Evolutionary conservation across 2,329 filamentous ascomycete species (phyloP).

Genomic region (Dryadomyces sulphureus): DNA sequence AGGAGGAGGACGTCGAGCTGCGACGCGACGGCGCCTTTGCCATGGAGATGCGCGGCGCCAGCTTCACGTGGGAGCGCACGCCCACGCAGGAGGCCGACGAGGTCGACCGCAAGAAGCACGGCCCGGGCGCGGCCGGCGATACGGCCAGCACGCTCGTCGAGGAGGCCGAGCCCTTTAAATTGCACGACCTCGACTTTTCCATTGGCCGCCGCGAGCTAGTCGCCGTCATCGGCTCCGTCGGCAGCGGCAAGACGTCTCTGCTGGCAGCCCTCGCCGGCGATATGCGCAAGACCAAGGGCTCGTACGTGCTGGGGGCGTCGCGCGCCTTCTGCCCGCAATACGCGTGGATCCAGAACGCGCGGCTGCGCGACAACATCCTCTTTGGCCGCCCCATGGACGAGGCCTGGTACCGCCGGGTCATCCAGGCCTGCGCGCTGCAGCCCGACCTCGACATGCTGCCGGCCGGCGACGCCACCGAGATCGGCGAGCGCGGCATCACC

Average conservation of each 20-base stretch:
- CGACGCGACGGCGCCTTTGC: conserved; percentile 48
- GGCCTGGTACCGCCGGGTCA: conserved; percentile 70
- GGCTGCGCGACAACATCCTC: conserved; percentile 74
- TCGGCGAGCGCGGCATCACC: conserved; percentile 89
- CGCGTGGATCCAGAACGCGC: conserved; percentile 92
- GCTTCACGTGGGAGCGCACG: conserved; percentile 76
- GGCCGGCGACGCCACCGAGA: conserved; percentile 75
- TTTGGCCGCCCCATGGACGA: conserved; percentile 70
- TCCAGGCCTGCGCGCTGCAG: conserved; percentile 72
- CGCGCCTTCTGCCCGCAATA: conserved; percentile 92
- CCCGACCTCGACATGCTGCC: conserved; percentile 90
- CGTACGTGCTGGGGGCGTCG: conserved; percentile 60
- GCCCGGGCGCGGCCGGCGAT: conserved; percentile 25
- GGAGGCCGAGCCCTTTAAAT: conserved; percentile 53
- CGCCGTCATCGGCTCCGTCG: conserved; percentile 79
- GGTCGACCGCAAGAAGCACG: conserved; percentile 20
- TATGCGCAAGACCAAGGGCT: conserved; percentile 70
- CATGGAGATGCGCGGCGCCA: conserved; percentile 55
- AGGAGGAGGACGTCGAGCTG: conserved; percentile 50
- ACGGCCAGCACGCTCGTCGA: conserved; percentile 41
- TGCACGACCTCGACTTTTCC: conserved; percentile 51
- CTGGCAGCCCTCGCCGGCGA: conserved; percentile 83
- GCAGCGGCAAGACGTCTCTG: conserved; percentile 79
- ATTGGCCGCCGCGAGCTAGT: conserved; percentile 63
- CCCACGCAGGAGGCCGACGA: conserved; percentile 36